Conservation (phyloP, 441 rosid genomes). For the Brassica hybrid region DNA sequence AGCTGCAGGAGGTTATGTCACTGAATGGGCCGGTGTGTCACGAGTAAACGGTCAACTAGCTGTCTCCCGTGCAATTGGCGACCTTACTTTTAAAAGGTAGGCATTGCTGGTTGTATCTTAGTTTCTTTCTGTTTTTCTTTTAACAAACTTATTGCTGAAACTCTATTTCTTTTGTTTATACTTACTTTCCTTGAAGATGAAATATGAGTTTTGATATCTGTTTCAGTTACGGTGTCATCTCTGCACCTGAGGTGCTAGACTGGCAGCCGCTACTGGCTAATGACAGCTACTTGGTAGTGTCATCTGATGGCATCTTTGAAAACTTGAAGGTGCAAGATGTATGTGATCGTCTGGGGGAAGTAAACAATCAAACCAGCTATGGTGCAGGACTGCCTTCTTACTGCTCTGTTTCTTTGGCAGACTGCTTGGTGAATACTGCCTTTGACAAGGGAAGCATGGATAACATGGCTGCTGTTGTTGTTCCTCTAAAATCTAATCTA, state of each 20-base stretch:
- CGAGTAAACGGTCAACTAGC: conserved; percentile 93
- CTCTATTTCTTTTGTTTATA: conserved; percentile 12
- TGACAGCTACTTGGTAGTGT: conserved; percentile 89
- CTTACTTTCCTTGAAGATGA: no score
- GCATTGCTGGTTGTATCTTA: conserved; percentile 4
- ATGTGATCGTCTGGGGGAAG: conserved; percentile 83
- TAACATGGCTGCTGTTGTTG: conserved; percentile 85
- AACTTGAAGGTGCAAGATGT: conserved; percentile 78
- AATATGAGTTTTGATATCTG: conserved; percentile 21
- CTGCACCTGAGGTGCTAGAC: conserved; percentile 88
- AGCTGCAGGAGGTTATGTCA: conserved; percentile 90
- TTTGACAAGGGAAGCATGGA: conserved; percentile 84
- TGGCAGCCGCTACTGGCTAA: conserved; percentile 76
- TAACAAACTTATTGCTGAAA: conserved; percentile 21
- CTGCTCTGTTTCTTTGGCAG: conserved; percentile 79
- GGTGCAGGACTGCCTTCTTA: conserved; percentile 60
- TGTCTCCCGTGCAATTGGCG: conserved; percentile 94
- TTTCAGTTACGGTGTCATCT: conserved; percentile 85
- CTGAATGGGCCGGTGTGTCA: conserved; percentile 78
- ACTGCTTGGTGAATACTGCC: conserved; percentile 80
- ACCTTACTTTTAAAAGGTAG: conserved; percentile 74
- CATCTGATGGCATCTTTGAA: conserved; percentile 95
- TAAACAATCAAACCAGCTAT: conserved; percentile 46
- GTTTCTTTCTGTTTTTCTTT: not conserved
- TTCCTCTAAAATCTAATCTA: conserved; percentile 63